Evolutionary conservation across 306 rosid species (phyloP).

Genomic region (Cucurbita maxima): DNA sequence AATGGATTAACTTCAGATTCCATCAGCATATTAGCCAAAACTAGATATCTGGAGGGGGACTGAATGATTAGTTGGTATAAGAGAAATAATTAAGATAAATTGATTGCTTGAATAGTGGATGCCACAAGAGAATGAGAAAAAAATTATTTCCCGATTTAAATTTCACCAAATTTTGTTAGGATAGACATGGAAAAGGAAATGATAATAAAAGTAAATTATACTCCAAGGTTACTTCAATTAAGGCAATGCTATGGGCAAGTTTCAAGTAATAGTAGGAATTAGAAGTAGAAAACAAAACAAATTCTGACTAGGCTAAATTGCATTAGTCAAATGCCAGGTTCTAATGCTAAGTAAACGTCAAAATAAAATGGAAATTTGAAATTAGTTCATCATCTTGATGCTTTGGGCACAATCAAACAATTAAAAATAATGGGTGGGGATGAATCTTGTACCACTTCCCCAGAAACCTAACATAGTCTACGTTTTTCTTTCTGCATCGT

Average conservation of each 20-base stretch:
- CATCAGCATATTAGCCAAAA: conserved; percentile 65
- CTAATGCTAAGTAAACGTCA: background rate
- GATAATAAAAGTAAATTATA: background rate
- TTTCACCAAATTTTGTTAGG: background rate
- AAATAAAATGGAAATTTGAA: background rate
- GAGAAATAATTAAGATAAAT: background rate
- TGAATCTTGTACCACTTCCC: background rate
- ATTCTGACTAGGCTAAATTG: background rate
- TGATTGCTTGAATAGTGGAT: background rate
- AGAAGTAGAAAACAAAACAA: background rate
- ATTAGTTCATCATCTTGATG: background rate
- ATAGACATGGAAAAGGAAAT: background rate
- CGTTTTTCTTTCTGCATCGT: background rate
- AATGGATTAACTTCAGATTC: conserved; percentile 41
- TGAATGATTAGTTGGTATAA: background rate
- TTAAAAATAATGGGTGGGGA: background rate
- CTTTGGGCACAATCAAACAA: background rate
- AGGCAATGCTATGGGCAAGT: background rate
- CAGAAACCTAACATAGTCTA: background rate
- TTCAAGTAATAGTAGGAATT: background rate
- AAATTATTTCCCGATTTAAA: background rate
- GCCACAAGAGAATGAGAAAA: background rate
- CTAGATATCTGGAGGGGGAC: conserved; percentile 47
- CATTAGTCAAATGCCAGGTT: background rate
- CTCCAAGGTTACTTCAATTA: background rate